Base-by-base conservation (phyloP, 345 rosid species). In the Angophora floribunda region DNA sequence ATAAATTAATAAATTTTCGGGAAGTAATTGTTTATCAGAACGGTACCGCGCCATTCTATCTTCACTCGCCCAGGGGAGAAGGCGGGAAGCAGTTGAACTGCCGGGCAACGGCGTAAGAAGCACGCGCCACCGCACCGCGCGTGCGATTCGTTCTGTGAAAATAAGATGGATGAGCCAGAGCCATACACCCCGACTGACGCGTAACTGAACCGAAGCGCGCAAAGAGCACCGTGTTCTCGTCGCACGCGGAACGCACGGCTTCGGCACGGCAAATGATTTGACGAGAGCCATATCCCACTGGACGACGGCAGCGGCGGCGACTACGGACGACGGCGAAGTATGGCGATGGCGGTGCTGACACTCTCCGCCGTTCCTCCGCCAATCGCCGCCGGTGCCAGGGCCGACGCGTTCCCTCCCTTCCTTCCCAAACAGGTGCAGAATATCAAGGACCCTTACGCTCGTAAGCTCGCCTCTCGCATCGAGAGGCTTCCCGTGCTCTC, bases 381-480 rank as follows among this genome's bases (percentile, higher is more conserved):
- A 47, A 75, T 85, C 9, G 91, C 92, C 26, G 87, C 90, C 51
- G 67, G 85, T 19, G 91, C 93, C 19, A 79, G 89, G 6, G 86
- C 86, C 61, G 59, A 13, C 51, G 57, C 61, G 85, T 94, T 94
- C 82, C 96, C 96, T 90, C 63, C 96, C 22, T 95, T 95, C 89
- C 92, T 95, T 8, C 98, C 96, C 30, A 94, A 90, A 87, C 89
- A 95, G 90, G 93, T 95, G 21, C 92, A 93, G 57, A 89, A 93
- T 49, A 92, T 95, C 89, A 93, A 93, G 89, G 95, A 94, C 87
- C 51, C 92, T 1, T 93, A 86, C 59, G 96, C 98, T 47, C 91
- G 95, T 87, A 93, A 89, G 88, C 95, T 95, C 50, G 98, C 98
- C 78, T 21, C 94, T 22, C 90, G 95, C 88, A 94, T 95, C 87